Base-by-base conservation (phyloP, 805 yeast genomes). In the Tetrapisispora phaffii region DNA sequence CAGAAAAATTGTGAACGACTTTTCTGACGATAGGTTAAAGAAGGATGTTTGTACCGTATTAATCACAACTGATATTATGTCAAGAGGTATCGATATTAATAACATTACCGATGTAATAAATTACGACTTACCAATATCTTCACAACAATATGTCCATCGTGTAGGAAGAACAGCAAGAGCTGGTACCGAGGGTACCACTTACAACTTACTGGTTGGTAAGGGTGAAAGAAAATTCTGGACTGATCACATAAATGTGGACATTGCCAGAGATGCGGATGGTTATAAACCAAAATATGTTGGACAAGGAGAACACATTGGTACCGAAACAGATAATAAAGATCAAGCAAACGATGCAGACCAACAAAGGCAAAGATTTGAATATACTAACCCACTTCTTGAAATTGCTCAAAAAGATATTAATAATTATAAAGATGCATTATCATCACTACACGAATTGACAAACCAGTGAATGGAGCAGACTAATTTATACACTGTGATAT, bases 131-230 rank as follows among this genome's bases (percentile, higher is more conserved):
- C 98, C 99, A 20, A 72, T 77, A 22, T 83, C 96, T 1, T 74
- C 89, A 1, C 80, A 94, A 51, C 97, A 93, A 55, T 93, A 93
- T 54, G 87, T 93, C 23, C 99, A 93, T 65, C 76, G 99, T 57
- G 87, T 88, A 34, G 99, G 99, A 34, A 80, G 99, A 69, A 89
- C 97, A 0, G 97, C 97, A 1, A 79, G 99, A 67, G 99, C 98
- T 2, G 81, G 83, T 42, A 76, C 79, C 31, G 43, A 52, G 0
- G 99, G 99, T 59, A 67, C 69, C 32, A 95, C 96, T 0, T 75
- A 80, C 59, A 83, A 79, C 39, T 61, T 90, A 22, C 70, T 80
- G n/a, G 71, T 79, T 47, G 94, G 95, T 24, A 77, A 76, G 44
- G 89, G 88, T 44, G 97, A 93, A 55, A 71, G 69, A 42, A 79